A percentile compares a stretch with the other conserved stretches of the same genome.
phyloP scores from a whole-genome alignment of 371 early-diverging fungal species.

The Saksenaea vasiformis region DNA sequence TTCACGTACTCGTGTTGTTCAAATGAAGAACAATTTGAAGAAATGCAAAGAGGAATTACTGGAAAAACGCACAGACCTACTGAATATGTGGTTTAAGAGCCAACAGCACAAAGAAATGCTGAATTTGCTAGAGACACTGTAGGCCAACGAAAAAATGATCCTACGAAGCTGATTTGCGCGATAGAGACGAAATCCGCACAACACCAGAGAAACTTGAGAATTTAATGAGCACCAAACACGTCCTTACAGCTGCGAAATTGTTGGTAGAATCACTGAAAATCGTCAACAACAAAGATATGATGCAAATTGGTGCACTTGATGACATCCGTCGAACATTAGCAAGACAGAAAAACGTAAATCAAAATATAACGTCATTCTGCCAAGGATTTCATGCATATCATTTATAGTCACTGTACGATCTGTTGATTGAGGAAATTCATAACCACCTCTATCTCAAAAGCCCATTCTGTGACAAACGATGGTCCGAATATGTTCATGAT shows the following conservation, averaged over 20 bases:
- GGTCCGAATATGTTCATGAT: slow-evolving; percentile 58
- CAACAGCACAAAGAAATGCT: slow-evolving; percentile 87
- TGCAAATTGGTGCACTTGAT: slow-evolving; percentile 83
- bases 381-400: background rate
- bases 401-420: slow-evolving; percentile 69
- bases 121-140: slow-evolving; percentile 75
- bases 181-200: slow-evolving; percentile 80
- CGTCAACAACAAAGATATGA: slow-evolving; percentile 73
- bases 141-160: slow-evolving; percentile 11
- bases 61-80: slow-evolving; percentile 71
- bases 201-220: slow-evolving; percentile 79
- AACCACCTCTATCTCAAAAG: slow-evolving; percentile 93
- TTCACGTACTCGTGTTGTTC: slow-evolving; percentile 64
- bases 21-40: slow-evolving; percentile 68
- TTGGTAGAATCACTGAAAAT: slow-evolving; percentile 70
- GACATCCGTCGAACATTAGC: slow-evolving; percentile 73
- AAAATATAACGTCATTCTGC: background rate
- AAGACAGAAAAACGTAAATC: slow-evolving; percentile 64
- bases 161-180: background rate
- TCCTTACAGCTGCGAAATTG: slow-evolving; percentile 74
- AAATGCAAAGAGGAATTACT: slow-evolving; percentile 71
- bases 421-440: slow-evolving; percentile 88
- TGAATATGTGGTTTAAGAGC: slow-evolving; percentile 79
- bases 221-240: slow-evolving; percentile 78
- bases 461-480: slow-evolving; percentile 64